A percentile compares a stretch with the other conserved stretches of the same genome.
Conservation (phyloP, 768 basidiomycete genomes). For the Harrya chromipes region DNA sequence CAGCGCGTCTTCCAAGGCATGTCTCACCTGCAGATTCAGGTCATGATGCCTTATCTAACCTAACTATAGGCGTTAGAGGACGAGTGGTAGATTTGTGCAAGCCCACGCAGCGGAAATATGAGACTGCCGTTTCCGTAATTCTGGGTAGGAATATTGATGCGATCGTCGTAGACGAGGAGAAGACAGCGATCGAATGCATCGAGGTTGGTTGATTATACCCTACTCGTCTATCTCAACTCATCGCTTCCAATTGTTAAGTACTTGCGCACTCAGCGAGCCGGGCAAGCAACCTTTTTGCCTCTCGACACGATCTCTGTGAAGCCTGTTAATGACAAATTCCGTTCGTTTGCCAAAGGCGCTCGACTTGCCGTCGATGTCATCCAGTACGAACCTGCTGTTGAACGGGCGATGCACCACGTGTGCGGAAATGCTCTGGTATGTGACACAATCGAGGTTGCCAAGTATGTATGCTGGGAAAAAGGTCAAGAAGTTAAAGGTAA, state of each 20-base stretch:
- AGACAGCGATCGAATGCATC: conserved; percentile 96
- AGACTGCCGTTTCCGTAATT: conserved; percentile 86
- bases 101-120: conserved; percentile 89
- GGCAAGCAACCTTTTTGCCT: conserved; percentile 96
- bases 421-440: conserved; percentile 95
- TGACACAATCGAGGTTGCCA: conserved; percentile 91
- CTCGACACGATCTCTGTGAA: conserved; percentile 97
- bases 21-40: not conserved
- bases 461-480: conserved; percentile 89
- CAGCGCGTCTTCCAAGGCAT: conserved; percentile 88
- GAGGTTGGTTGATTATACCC: conserved; percentile 63
- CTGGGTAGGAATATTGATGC: conserved; percentile 94
- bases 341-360: conserved; percentile 86
- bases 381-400: conserved; percentile 76
- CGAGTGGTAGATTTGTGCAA: conserved; percentile 93
- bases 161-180: conserved; percentile 95
- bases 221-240: not conserved
- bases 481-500: conserved; percentile 95
- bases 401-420: conserved; percentile 94
- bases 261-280: conserved; percentile 90
- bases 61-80: conserved; percentile 74
- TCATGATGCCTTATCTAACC: not conserved
- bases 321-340: conserved; percentile 90
- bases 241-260: conserved; percentile 49
- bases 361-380: conserved; percentile 86